These are phyloP conservation scores for Inga leiocalycina DNA, from an alignment of 306 rosid genomes.

Conservation along the genomic window DNA sequence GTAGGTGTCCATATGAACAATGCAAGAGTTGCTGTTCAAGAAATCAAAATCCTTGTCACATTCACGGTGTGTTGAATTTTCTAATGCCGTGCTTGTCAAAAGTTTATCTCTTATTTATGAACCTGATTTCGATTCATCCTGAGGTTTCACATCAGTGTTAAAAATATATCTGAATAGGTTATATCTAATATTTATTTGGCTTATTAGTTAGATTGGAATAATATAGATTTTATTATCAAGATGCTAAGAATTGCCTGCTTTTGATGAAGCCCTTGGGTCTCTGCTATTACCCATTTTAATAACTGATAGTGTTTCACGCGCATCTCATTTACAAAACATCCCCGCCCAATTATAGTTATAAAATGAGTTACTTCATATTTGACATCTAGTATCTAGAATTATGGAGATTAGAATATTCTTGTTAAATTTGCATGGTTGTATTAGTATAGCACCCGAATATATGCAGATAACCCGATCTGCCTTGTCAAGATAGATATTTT, in stretches of 20 bases:
- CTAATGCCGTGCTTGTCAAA: not conserved
- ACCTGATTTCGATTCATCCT: not conserved
- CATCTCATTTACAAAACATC: not conserved
- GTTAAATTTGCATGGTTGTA: not conserved
- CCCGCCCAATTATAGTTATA: not conserved
- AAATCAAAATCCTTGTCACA: constrained; percentile 93
- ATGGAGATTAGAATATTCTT: not conserved
- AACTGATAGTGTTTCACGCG: not conserved
- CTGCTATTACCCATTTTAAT: constrained; percentile 5
- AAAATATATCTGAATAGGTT: not conserved
- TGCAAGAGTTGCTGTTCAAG: constrained; percentile 97
- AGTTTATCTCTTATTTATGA: not conserved
- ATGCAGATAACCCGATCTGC: not conserved
- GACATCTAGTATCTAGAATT: not conserved
- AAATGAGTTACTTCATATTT: not conserved
- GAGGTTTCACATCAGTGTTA: not conserved
- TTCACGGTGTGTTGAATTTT: constrained; percentile 65
- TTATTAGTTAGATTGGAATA: not conserved
- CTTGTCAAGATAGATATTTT: not conserved
- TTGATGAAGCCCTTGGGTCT: not conserved
- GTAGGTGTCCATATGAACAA: constrained; percentile 87
- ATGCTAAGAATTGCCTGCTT: constrained; percentile 1
- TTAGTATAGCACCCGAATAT: not conserved
- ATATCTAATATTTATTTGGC: not conserved
- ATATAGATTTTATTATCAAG: not conserved